Percentiles rank a stretch among this genome's conserved stretches.
Evolutionary conservation across 176 grass and related monocot species (phyloP).

Genomic region (Saccharum officinarum): DNA sequence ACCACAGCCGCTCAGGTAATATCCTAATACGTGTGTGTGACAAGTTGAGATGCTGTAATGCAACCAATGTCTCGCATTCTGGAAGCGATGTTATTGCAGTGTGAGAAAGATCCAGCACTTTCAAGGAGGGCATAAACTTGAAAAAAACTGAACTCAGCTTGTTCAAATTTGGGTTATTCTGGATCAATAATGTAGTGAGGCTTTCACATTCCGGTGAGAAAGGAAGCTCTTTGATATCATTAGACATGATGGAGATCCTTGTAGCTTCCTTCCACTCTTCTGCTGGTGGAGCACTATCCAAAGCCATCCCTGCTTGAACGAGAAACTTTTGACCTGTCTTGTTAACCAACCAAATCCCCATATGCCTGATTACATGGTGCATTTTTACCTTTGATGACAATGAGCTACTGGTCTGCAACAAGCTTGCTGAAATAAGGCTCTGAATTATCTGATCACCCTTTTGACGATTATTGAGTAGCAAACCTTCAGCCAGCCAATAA

Average conservation of each 20-base stretch:
- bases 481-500: constrained; percentile 76
- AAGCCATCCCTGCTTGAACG: constrained; percentile 46
- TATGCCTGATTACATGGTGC: constrained; percentile 59
- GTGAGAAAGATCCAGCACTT: constrained; percentile 78
- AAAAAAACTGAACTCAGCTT: constrained; percentile 55
- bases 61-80: constrained; percentile 44
- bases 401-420: constrained; percentile 60
- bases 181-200: constrained; percentile 59
- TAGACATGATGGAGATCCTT: constrained; percentile 79
- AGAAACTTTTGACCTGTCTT: constrained; percentile 44
- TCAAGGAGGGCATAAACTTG: constrained; percentile 54
- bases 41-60: constrained; percentile 64
- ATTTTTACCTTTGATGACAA: constrained; percentile 58
- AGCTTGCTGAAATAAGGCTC: constrained; percentile 47
- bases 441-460: constrained; percentile 50
- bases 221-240: constrained; percentile 56
- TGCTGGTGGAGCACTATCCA: constrained; percentile 47
- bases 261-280: constrained; percentile 30
- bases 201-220: constrained; percentile 53
- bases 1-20: constrained; percentile 53
- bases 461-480: constrained; percentile 8
- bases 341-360: constrained; percentile 46
- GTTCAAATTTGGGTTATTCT: constrained; percentile 68
- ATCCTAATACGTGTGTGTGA: constrained; percentile 53
- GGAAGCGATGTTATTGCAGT: constrained; percentile 63